phyloP scores from a whole-genome alignment of 306 rosid species.

The Vigna hirtella region DNA sequence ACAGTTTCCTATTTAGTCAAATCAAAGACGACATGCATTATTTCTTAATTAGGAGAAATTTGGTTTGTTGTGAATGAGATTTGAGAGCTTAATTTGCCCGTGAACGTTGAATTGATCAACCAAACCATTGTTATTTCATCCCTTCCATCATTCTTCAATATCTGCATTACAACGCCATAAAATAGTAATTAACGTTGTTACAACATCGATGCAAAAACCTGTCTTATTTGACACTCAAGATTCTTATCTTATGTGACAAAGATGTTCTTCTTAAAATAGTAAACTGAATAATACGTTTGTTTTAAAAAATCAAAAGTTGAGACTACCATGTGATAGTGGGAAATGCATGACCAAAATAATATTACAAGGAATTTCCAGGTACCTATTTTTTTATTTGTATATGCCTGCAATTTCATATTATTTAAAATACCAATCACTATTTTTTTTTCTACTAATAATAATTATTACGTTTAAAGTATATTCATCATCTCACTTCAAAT shows the following conservation, averaged over 20 bases:
- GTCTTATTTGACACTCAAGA: neutral
- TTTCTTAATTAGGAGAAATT: neutral
- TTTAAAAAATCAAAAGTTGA: no score
- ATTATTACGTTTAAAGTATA: no score
- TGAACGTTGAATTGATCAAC: slow-evolving; percentile 37
- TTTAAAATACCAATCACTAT: no score
- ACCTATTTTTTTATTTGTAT: neutral
- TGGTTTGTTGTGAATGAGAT: slow-evolving; percentile 22
- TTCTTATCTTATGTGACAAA: slow-evolving; percentile 30
- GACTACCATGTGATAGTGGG: no score
- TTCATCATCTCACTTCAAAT: no score
- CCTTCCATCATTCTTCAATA: neutral
- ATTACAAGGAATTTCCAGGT: neutral
- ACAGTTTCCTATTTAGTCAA: no score
- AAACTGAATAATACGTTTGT: no score
- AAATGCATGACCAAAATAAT: neutral
- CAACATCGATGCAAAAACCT: neutral
- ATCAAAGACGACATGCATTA: no score
- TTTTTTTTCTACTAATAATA: no score
- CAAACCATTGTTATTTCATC: slow-evolving; percentile 22
- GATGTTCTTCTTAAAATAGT: slow-evolving; percentile 6
- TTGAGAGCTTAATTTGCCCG: slow-evolving; percentile 32
- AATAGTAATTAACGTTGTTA: neutral
- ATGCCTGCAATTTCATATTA: no score
- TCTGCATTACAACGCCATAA: neutral